Conservation (phyloP, 169 alveolate species). For the Haemoproteus tartakovskyi region DNA sequence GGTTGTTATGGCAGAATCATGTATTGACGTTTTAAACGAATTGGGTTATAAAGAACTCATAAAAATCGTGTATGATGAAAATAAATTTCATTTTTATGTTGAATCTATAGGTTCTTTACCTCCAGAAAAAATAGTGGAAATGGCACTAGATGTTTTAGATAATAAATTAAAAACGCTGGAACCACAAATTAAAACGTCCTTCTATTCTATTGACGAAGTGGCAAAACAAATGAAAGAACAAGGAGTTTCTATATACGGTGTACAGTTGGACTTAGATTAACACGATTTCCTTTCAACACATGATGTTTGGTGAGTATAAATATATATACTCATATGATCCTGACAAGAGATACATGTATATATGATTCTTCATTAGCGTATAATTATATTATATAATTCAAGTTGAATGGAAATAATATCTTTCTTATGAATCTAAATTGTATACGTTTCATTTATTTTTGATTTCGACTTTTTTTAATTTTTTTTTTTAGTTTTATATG, state of each 20-base stretch:
- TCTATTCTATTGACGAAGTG: conserved; percentile 53
- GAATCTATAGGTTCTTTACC: conserved; percentile 92
- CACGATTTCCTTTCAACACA: background rate
- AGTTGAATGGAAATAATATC: too few relatives aligned
- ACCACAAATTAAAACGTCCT: conserved; percentile 62
- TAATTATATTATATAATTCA: too few relatives aligned
- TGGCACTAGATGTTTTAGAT: conserved; percentile 85
- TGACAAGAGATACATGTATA: too few relatives aligned
- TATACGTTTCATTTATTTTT: too few relatives aligned
- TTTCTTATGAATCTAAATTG: too few relatives aligned
- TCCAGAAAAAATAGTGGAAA: conserved; percentile 89
- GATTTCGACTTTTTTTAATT: too few relatives aligned
- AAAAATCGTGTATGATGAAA: conserved; percentile 73
- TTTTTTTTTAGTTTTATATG: too few relatives aligned
- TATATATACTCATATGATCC: too few relatives aligned
- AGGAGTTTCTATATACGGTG: conserved; percentile 57
- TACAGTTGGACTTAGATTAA: conserved; percentile 47
- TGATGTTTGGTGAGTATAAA: background rate
- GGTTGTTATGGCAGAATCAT: conserved; percentile 71
- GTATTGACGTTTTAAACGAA: conserved; percentile 70
- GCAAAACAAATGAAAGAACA: conserved; percentile 59
- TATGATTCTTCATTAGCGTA: too few relatives aligned
- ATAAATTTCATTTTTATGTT: conserved; percentile 77
- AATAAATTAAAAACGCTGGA: conserved; percentile 70
- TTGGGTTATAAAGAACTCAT: conserved; percentile 74